These are phyloP conservation scores for Trifolium repens DNA, from an alignment of 306 rosid genomes.

Conservation along the genomic window DNA sequence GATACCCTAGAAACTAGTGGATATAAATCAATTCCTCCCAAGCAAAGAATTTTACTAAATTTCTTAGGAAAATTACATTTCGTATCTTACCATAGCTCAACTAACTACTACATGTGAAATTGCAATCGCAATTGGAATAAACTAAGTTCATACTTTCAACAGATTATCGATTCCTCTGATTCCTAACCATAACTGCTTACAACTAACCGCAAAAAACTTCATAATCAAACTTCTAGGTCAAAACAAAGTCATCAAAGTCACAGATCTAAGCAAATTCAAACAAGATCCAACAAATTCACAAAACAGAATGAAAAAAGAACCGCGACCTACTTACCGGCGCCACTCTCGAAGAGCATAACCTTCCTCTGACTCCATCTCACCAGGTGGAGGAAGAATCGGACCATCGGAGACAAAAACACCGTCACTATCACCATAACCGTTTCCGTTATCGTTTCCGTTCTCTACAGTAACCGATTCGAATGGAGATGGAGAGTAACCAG, in stretches of 20 bases:
- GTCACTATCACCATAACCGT: constrained; percentile 61
- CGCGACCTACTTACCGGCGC: constrained; percentile 81
- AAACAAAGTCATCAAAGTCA: constrained; percentile 41
- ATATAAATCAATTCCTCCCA: constrained; percentile 36
- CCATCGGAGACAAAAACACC: constrained; percentile 79
- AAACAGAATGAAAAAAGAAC: background rate
- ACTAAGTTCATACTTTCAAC: constrained; percentile 37
- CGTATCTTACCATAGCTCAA: constrained; percentile 17
- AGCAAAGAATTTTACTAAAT: constrained; percentile 26
- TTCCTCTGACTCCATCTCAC: constrained; percentile 85
- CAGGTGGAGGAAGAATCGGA: constrained; percentile 85
- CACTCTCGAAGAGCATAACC: constrained; percentile 94
- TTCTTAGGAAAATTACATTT: constrained; percentile 7
- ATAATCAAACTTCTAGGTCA: constrained; percentile 23
- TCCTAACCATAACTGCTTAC: constrained; percentile 3
- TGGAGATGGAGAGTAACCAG: constrained; percentile 74
- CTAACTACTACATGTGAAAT: constrained; percentile 32
- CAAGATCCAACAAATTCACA: constrained; percentile 46
- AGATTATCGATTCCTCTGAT: background rate
- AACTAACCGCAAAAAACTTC: background rate
- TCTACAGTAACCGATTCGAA: constrained; percentile 64
- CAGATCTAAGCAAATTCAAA: constrained; percentile 54
- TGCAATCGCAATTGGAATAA: constrained; percentile 28
- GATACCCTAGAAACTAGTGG: background rate
- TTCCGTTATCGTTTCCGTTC: constrained; percentile 73